Evolutionary conservation across 2,329 filamentous ascomycete species (phyloP), one percentile per base, ranked within the genome.

Genomic region (Pseudogymnoascus sp.): DNA sequence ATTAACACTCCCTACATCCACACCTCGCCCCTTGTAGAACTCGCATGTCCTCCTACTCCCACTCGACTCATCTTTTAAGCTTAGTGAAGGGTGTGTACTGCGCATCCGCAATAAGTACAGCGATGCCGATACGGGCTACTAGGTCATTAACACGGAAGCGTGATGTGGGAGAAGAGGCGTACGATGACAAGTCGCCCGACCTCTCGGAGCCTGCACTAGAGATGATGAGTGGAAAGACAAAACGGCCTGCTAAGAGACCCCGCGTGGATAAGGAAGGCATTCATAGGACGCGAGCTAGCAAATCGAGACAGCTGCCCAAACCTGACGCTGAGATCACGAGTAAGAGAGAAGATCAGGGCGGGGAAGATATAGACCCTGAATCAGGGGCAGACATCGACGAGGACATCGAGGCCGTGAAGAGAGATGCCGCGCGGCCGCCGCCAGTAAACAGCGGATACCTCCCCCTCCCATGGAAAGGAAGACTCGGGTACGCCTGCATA

Each of bases 401-500:
- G 60, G 70, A 72, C 65, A 60, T 69, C 4, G 71, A 69, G 66
- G 62, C 64, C 14, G 59, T 72, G 64, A 72, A 70, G 60, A 65
- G 53, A 53, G 72, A 72, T 60, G 72, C 71, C 24, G 67, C 59
- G 19, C 67, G 72, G 60, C 83, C 88, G 11, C 91, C 91, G 6
- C 85, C 92, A 0, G 86, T 96, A 14, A 89, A 97, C 71, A 96
- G 91, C 72, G 84, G 84, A 67, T 90, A 88, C 70, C 79, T 97
- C 19, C 93, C 93, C 24, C 75, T 97, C 22, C 93, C 93, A 0
- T 97, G 93, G 93, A 91, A 88, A 76, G 93, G 93, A 0, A 84
- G 93, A 28, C 74, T 97, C 65, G 93, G 93, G 64, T 97, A 96
- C 82, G 92, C 93, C 10, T 97, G 93, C 72, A 78, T 98, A 14